A percentile compares a stretch with the other conserved stretches of the same genome.
Evolutionary conservation across 2,329 filamentous ascomycete species (phyloP).

Genomic region (Dothideomycetidae sp.): DNA sequence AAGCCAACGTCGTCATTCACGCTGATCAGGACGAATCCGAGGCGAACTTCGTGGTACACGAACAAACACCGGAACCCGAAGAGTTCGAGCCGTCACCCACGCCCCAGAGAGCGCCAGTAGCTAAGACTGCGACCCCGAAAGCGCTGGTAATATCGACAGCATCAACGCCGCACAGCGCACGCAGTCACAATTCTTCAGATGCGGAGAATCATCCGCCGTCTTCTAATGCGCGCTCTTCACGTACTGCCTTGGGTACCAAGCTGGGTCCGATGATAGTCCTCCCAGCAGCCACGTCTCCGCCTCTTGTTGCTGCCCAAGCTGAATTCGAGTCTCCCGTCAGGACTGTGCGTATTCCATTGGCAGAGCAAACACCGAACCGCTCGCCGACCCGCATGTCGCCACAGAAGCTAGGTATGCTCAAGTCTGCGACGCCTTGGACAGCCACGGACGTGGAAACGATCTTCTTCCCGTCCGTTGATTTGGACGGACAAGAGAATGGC

Average conservation of each 20-base stretch:
- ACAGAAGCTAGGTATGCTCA: constrained; percentile 35
- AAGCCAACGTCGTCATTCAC: constrained; percentile 4
- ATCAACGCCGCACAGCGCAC: constrained; percentile 41
- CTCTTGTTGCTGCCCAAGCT: constrained; percentile 14
- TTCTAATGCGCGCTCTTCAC: constrained; percentile 23
- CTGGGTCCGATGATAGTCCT: constrained; percentile 8
- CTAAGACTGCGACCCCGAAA: constrained; percentile 14
- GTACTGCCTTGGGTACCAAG: constrained; percentile 3
- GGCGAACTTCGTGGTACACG: constrained; percentile 5
- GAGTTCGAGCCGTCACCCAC: constrained; percentile 25
- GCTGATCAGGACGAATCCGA: constrained; percentile 4
- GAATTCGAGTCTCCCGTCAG: constrained; percentile 19
- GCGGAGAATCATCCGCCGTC: constrained; percentile 68
- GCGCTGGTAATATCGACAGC: constrained; percentile 43
- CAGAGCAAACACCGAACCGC: constrained; percentile 26
- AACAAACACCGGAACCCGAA: constrained; percentile 17
- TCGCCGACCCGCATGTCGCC: constrained; percentile 19
- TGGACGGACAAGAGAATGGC: constrained; percentile 31
- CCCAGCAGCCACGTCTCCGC: constrained; percentile 20
- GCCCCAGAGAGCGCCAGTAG: constrained; percentile 14
- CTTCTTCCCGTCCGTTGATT: constrained; percentile 38
- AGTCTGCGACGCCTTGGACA: constrained; percentile 50
- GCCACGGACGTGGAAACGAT: constrained; percentile 62
- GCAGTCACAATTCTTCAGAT: constrained; percentile 52
- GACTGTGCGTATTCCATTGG: constrained; percentile 28